Base-by-base conservation (phyloP, 1,284 basidiomycete species). In the Trametes polyzona region DNA sequence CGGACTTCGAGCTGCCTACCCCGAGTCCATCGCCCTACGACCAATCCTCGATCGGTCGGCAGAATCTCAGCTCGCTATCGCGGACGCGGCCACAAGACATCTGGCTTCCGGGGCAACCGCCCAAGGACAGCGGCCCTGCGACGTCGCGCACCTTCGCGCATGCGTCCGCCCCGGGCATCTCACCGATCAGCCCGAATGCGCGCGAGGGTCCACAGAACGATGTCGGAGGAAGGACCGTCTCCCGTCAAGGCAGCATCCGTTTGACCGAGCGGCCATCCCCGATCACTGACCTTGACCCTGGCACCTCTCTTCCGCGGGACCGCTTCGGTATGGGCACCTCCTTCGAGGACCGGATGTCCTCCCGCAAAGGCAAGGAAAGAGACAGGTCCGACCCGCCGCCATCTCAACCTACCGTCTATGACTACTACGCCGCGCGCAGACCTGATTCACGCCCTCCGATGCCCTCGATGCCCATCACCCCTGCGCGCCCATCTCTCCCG, bases 111-210 rank as follows among this genome's bases (percentile, higher is more conserved):
- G 39, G 48, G 19, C 43, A 35, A 1, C 41, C 59, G 10, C 50
- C 63, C 6, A 55, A 50, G 30, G 57, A 66, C 8, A 57, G 58
- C 24, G 19, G 24, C 14, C 49, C 59, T 11, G 33, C 57, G 4
- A 59, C 56, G 1, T 71, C 70, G 24, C 65, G 67, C 4, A 61
- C 67, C 4, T 61, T 63, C 40, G 62, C 59, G 16, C 65, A 66
- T 46, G 67, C 69, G 16, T 51, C 61, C 14, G 55, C 67, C n/a
- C 52, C 62, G 17, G 36, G 56, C 16, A 37, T 57, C 4, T 63
- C 66, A 1, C 58, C 62, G 17, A 47, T 62, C 9, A 57, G 54
- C 9, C 63, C 62, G 4, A 52, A 41, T 24, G 60, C 52, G n/a
- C 57, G 61, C 12, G 65, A 65, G 14, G 47, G 54, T n/a, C 24